Percentiles rank a stretch among this genome's conserved stretches.
Evolutionary conservation across 2,329 filamentous ascomycete genomes (phyloP).

Genomic region (Trichoderma breve): DNA sequence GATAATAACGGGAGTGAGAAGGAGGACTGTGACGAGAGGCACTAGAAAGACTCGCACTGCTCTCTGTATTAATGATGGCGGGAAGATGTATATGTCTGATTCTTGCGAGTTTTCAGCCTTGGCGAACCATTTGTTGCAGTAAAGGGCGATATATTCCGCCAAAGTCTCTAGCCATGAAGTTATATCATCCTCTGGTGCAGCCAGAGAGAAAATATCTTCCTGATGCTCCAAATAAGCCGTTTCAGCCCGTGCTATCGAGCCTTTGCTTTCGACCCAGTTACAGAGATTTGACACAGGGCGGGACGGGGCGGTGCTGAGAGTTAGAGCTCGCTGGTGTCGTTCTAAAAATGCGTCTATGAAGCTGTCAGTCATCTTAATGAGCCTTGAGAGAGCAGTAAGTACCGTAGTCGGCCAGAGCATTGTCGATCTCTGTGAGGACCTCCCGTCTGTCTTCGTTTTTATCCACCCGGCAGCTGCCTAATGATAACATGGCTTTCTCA

Average conservation of each 20-base stretch:
- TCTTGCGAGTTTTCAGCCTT: no score
- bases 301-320: no score
- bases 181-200: no score
- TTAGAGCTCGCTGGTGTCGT: not conserved
- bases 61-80: not conserved
- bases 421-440: not conserved
- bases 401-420: not conserved
- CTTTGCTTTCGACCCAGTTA: not conserved
- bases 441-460: not conserved
- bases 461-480: not conserved
- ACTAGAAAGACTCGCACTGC: not conserved
- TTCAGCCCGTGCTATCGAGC: no score
- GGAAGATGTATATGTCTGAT: no score
- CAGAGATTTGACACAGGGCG: not conserved
- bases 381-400: not conserved
- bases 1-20: not conserved
- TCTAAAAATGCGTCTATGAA: not conserved
- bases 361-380: not conserved
- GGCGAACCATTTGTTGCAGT: no score
- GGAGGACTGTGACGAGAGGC: not conserved
- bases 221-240: no score
- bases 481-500: not conserved
- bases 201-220: no score
- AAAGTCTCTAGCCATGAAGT: no score
- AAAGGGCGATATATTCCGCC: no score